These are phyloP conservation scores for Saprolegnia parasitica DNA, from an alignment of 352 stramenopile species.

Conservation along the genomic window DNA sequence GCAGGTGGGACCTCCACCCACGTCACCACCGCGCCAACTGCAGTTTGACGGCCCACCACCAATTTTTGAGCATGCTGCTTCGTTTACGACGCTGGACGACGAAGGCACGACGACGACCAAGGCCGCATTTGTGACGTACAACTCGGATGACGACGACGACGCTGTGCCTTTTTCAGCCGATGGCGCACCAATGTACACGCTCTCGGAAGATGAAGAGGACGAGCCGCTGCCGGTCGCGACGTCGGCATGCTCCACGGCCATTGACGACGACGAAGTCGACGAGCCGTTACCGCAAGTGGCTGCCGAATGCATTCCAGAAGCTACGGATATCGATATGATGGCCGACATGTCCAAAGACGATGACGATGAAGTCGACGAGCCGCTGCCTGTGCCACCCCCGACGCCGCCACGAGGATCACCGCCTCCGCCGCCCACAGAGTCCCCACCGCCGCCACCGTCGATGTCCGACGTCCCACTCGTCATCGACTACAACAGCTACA, in stretches of 20 bases:
- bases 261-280: conserved; percentile 45
- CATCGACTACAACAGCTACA: conserved; percentile 74
- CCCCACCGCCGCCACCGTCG: conserved; percentile 27
- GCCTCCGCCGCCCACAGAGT: background rate
- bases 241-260: background rate
- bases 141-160: conserved; percentile 22
- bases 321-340: conserved; percentile 27
- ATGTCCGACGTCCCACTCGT: conserved; percentile 13
- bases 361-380: conserved; percentile 43
- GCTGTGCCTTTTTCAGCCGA: conserved; percentile 22
- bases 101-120: no score
- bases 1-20: background rate
- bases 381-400: conserved; percentile 14
- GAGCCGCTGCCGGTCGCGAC: conserved; percentile 6
- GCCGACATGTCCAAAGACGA: conserved; percentile 24
- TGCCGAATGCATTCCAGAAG: conserved; percentile 7
- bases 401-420: background rate
- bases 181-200: background rate
- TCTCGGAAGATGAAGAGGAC: conserved; percentile 17
- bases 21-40: conserved; percentile 16
- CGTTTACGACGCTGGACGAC: no score
- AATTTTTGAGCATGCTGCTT: background rate
- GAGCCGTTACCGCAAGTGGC: conserved; percentile 41
- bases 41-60: conserved; percentile 11
- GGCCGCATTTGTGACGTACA: conserved; percentile 9